Base-by-base conservation (phyloP, 805 yeast genomes). In the Ogataea populi-albae region DNA sequence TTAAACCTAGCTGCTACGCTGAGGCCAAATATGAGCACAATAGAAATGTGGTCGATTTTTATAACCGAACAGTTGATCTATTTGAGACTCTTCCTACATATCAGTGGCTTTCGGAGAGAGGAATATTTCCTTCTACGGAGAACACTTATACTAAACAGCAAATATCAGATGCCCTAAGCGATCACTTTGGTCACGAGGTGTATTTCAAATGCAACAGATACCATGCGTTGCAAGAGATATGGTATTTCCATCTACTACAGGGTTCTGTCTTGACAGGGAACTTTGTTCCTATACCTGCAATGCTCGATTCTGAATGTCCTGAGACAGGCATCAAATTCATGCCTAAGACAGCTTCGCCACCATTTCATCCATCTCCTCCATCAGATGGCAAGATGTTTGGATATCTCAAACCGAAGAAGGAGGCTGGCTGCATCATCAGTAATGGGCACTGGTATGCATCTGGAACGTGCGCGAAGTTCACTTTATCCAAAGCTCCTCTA, bases 391-490 rank as follows among this genome's bases (percentile, higher is more conserved):
- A 54, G 15, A 37, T 47, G 2, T 43, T 55, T 31, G 88, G 86
- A 2, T 67, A 59, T 49, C 52, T 85, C 30, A 69, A 64, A 35
- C 61, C 77, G 10, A 54, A 69, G 14, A 73, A 64, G 26, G 73
- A 79, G 39, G 45, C 59, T 4, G 96, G 95, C 7, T 86, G 96
- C 61, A 64, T 91, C 40, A 91, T 89, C 52, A 76, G 84, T 41
- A 84, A 77, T 52, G 98, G 98, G 4, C 73, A 77, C 46, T 89
- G 95, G 93, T 86, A 81, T 62, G 55, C 72, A 4, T 68, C 71
- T 12, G 96, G 96, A 1, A 77, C 93, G 0, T 91, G 97, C 60
- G 98, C 96, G 4, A 77, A 82, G 4, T 89, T 70, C 62, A 69
- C 69, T 17, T 49, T 84, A 17, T 52, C 60, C 21, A 70, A 77